phyloP scores from a whole-genome alignment of 139 green algal species.

The Chlamydomonas schloesseri region DNA sequence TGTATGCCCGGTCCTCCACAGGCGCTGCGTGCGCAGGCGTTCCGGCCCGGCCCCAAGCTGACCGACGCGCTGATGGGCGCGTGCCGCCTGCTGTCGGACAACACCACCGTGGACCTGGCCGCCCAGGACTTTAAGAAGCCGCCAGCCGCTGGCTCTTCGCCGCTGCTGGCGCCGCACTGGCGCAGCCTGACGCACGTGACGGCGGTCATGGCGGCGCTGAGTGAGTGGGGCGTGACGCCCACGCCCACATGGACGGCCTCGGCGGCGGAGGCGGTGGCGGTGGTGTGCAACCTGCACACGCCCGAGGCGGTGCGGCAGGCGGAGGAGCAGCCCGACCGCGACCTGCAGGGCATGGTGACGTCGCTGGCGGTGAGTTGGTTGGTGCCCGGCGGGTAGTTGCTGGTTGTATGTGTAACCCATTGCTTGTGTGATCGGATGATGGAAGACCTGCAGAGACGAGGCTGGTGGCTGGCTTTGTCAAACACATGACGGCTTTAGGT shows the following conservation, averaged over 20 bases:
- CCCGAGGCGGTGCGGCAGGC: background rate
- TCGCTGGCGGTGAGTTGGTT: background rate
- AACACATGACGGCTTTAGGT: too few species aligned
- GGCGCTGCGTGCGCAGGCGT: background rate
- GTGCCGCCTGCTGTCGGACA: background rate
- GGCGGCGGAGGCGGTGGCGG: background rate
- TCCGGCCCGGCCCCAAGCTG: background rate
- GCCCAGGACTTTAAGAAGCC: background rate
- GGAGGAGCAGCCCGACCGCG: background rate
- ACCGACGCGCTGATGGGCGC: background rate
- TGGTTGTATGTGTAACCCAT: background rate
- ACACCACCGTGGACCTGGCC: background rate
- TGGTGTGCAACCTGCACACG: background rate
- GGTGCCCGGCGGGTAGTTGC: too few species aligned
- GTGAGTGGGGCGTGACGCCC: background rate
- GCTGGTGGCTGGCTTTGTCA: too few species aligned
- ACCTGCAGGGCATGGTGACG: background rate
- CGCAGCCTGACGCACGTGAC: background rate
- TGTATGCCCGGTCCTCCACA: too few species aligned
- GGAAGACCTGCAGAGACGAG: too few species aligned
- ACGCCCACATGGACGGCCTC: background rate
- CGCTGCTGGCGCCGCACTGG: background rate
- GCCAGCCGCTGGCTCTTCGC: background rate
- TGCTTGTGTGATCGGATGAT: background rate
- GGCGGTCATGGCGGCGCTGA: background rate